phyloP scores from a whole-genome alignment of 1,284 basidiomycete genomes.

The Hortiboletus rubellus region DNA sequence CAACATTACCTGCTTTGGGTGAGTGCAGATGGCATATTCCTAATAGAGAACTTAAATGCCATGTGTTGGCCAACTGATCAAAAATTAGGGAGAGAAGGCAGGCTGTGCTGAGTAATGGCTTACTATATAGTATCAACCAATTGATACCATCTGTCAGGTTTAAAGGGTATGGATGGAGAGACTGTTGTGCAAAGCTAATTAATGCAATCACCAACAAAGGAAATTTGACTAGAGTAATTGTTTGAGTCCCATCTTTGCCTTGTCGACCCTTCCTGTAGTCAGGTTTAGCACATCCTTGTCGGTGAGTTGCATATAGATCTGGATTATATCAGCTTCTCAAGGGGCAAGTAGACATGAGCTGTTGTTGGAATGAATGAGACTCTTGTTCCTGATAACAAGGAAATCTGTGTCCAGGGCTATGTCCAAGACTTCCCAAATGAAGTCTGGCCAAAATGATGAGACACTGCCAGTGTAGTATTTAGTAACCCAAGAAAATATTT shows the following conservation, averaged over 20 bases:
- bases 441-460: slow-evolving; percentile 38
- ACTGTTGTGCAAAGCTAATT: slow-evolving; percentile 16
- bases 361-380: slow-evolving; percentile 56
- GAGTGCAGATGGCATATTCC: slow-evolving; percentile 20
- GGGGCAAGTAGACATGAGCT: slow-evolving; percentile 51
- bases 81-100: not conserved
- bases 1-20: slow-evolving; percentile 33
- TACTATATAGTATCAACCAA: slow-evolving; percentile 54
- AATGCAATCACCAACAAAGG: not conserved
- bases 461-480: not conserved
- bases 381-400: slow-evolving; percentile 60
- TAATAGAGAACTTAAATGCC: slow-evolving; percentile 43
- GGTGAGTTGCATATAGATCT: slow-evolving; percentile 50
- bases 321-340: slow-evolving; percentile 41
- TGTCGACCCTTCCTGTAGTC: slow-evolving; percentile 41
- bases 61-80: slow-evolving; percentile 46
- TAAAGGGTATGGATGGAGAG: slow-evolving; percentile 46
- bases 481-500: not conserved
- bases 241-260: slow-evolving; percentile 43
- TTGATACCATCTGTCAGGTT: slow-evolving; percentile 43
- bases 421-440: slow-evolving; percentile 60
- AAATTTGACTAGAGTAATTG: slow-evolving; percentile 39
- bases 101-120: not conserved
- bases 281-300: slow-evolving; percentile 38
- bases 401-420: slow-evolving; percentile 54